Evolutionary conservation across 129 eudicot species (phyloP).

Genomic region (Arctium minus): DNA sequence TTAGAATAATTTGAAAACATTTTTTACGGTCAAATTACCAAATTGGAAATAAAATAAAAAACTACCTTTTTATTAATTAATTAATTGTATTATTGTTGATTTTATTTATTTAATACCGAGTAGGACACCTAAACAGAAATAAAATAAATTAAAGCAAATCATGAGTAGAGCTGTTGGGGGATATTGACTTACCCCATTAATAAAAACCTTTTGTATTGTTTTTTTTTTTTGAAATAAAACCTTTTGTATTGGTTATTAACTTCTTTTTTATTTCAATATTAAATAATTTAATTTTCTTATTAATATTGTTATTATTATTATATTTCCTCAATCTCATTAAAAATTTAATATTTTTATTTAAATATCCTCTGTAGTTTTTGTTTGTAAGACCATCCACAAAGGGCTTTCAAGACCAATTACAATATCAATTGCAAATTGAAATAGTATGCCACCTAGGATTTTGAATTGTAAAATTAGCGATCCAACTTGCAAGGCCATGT

Average conservation of each 20-base stretch:
- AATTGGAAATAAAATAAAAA: too few species aligned
- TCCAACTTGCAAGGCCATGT: too few species aligned
- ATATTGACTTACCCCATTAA: slow-evolving; percentile 25
- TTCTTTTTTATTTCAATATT: neutral
- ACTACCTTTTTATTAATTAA: neutral
- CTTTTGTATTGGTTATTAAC: slow-evolving; percentile 11
- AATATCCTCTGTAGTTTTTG: neutral
- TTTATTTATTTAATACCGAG: neutral
- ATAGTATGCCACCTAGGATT: too few species aligned
- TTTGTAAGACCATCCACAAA: neutral
- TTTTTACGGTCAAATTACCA: too few species aligned
- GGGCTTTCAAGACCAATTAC: too few species aligned
- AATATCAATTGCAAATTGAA: too few species aligned
- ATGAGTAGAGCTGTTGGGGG: slow-evolving; percentile 24
- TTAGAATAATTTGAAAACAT: too few species aligned
- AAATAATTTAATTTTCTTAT: neutral
- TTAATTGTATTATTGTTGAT: neutral
- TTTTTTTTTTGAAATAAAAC: too few species aligned
- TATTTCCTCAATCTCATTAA: neutral
- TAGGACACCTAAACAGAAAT: slow-evolving; percentile 19
- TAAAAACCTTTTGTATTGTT: neutral
- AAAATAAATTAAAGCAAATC: slow-evolving; percentile 10
- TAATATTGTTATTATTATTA: neutral
- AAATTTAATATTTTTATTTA: neutral
- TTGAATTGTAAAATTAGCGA: too few species aligned